These are phyloP conservation scores for Saccharomycopsis schoenii DNA, from an alignment of 805 yeast genomes.

Conservation along the genomic window DNA sequence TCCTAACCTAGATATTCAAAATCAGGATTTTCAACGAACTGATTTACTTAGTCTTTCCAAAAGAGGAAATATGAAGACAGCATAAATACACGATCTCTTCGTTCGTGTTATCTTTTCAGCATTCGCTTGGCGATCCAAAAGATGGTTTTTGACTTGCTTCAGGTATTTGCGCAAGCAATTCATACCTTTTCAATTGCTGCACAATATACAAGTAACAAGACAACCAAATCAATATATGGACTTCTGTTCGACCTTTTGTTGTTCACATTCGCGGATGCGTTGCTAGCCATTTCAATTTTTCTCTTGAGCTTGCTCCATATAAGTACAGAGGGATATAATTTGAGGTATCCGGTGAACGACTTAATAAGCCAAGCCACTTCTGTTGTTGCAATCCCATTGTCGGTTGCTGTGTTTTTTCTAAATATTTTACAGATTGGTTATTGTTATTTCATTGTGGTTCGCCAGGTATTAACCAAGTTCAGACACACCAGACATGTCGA, in stretches of 20 bases:
- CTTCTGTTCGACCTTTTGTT: conserved; percentile 2
- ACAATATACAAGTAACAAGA: background rate
- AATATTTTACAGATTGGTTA: background rate
- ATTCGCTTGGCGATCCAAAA: no score
- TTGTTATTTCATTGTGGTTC: background rate
- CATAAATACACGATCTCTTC: no score
- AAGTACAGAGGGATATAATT: background rate
- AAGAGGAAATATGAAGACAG: no score
- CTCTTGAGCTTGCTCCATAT: background rate
- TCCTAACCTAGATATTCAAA: background rate
- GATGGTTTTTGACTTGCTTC: background rate
- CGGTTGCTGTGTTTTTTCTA: background rate
- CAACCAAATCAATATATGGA: background rate
- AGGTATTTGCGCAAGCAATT: background rate
- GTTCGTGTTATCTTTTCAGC: no score
- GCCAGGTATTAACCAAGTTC: background rate
- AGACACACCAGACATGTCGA: background rate
- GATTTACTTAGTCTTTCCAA: no score
- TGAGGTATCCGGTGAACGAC: background rate
- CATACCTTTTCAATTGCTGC: background rate
- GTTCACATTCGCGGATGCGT: background rate
- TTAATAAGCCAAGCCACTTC: background rate
- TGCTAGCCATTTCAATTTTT: background rate
- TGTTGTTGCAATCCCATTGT: background rate
- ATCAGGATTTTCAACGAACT: no score